Percentiles rank a stretch among this genome's conserved stretches.
Evolutionary conservation across 192 early-diverging fungal species (phyloP).

Genomic region (Entomortierella beljakovae): DNA sequence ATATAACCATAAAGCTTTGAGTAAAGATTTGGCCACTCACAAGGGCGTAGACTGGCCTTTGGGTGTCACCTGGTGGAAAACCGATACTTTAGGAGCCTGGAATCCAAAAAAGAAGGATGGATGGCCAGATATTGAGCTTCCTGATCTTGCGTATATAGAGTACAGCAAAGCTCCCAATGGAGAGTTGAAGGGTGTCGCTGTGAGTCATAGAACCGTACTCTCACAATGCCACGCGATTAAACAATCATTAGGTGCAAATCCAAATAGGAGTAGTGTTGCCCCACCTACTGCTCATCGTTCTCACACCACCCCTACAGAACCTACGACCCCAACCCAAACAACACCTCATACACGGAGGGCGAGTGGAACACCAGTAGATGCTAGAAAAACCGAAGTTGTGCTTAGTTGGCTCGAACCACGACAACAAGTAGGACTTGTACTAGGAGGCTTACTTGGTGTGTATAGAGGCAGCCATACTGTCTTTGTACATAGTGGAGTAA

Average conservation of each 20-base stretch:
- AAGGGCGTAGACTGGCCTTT: slow-evolving; percentile 73
- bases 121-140: slow-evolving; percentile 57
- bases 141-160: slow-evolving; percentile 87
- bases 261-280: slow-evolving; percentile 14
- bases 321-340: slow-evolving; percentile 35
- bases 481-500: slow-evolving; percentile 69
- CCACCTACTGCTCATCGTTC: slow-evolving; percentile 22
- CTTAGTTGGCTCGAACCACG: slow-evolving; percentile 81
- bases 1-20: slow-evolving; percentile 76
- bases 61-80: slow-evolving; percentile 84
- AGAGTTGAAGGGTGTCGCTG: slow-evolving; percentile 85
- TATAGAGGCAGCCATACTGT: slow-evolving; percentile 79
- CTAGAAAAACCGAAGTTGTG: slow-evolving; percentile 63
- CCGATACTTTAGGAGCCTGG: slow-evolving; percentile 78
- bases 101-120: slow-evolving; percentile 70
- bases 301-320: slow-evolving; percentile 12
- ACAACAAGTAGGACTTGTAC: slow-evolving; percentile 82
- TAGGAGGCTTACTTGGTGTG: slow-evolving; percentile 73
- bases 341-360: slow-evolving; percentile 26
- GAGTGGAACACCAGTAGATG: slow-evolving; percentile 16
- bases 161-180: slow-evolving; percentile 87
- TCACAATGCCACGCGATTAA: slow-evolving; percentile 70
- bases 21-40: slow-evolving; percentile 73
- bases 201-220: slow-evolving; percentile 82
- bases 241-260: slow-evolving; percentile 50